Evolutionary conservation across 768 basidiomycete species (phyloP).

Genomic region (Termitomyces sp.): DNA sequence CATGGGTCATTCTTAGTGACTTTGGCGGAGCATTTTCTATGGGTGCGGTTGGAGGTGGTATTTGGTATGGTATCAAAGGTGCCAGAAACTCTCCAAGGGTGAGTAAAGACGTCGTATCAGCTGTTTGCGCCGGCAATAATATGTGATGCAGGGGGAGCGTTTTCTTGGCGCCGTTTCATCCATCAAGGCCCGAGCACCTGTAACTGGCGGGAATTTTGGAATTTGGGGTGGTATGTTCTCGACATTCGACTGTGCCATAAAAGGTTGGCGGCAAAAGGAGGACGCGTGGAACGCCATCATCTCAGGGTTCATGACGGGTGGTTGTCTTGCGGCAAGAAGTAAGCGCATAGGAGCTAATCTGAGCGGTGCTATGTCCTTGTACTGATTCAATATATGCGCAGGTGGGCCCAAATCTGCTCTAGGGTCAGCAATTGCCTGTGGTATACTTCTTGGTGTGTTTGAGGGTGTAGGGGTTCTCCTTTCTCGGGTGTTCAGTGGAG

Average conservation of each 20-base stretch:
- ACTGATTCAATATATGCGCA: conserved; percentile 24
- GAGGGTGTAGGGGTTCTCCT: conserved; percentile 94
- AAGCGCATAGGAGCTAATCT: conserved; percentile 28
- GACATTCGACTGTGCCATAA: conserved; percentile 96
- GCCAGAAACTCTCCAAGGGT: conserved; percentile 95
- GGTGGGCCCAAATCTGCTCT: conserved; percentile 91
- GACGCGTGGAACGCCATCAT: conserved; percentile 99
- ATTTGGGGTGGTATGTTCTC: conserved; percentile 99
- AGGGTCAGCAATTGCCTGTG: conserved; percentile 92
- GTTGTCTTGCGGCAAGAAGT: conserved; percentile 92
- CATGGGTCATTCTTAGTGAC: conserved; percentile 98
- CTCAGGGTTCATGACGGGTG: conserved; percentile 97
- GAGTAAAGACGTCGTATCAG: conserved; percentile 16
- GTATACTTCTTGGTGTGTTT: conserved; percentile 91
- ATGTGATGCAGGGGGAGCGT: conserved; percentile 71
- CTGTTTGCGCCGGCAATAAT: neutral
- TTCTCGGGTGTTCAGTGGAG: conserved; percentile 82
- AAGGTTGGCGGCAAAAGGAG: conserved; percentile 94
- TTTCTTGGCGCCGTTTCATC: conserved; percentile 91
- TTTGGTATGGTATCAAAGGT: conserved; percentile 99
- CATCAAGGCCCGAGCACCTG: conserved; percentile 96
- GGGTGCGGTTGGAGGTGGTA: conserved; percentile 96
- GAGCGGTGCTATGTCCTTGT: neutral
- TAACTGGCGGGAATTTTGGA: conserved; percentile 95
- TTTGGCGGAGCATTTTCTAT: conserved; percentile 97